Evolutionary conservation across 1,139 yeast species (phyloP), one percentile per base, ranked within the genome.

Genomic region (Candida sanyaensis): DNA sequence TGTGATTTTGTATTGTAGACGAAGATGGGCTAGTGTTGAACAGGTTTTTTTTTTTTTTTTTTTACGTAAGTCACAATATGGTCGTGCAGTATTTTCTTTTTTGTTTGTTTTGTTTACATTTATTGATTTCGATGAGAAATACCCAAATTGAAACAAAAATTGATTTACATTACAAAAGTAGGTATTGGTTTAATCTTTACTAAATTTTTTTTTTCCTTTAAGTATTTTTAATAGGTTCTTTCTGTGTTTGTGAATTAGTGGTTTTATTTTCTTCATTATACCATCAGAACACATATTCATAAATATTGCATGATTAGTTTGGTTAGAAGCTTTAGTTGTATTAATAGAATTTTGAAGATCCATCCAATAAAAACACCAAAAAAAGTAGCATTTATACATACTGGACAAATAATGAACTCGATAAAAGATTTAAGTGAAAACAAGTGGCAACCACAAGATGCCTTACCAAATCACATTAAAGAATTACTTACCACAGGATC

Each of bases 361-460:
- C 41, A 10, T n/a, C 12, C 23, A 28, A 13, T 36, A 36, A 23
- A 27, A 34, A 24, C 31, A 37, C 32, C 24, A 30, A 1, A 23
- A 4, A 9, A 29, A 21, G 26, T 31, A 43, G 13, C 40, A 42
- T 31, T 26, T 17, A 10, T 36, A 24, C 30, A 37, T 10, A 24
- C 32, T 1, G 13, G 21, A 11, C 41, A 32, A 37, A 37, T 34
- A n/a, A 52, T 52, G 55, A 50, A 47, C 23, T 46, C 54, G 8
- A 47, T 50, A n/a, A 44, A 49, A 32, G 44, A 49, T 28, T 31
- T 46, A 26, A 39, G 50, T 29, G 62, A 58, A 37, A 59, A 59
- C 40, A 52, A 56, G 39, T 86, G 92, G 92, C 75, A 73, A 43
- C 90, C 89, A 10, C 76, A 79, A 55, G 66, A 70, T 32, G 82